A percentile compares a stretch with the other conserved stretches of the same genome.
Conservation (phyloP, 257 asterid genomes). For the Fraxinus pennsylvanica region DNA sequence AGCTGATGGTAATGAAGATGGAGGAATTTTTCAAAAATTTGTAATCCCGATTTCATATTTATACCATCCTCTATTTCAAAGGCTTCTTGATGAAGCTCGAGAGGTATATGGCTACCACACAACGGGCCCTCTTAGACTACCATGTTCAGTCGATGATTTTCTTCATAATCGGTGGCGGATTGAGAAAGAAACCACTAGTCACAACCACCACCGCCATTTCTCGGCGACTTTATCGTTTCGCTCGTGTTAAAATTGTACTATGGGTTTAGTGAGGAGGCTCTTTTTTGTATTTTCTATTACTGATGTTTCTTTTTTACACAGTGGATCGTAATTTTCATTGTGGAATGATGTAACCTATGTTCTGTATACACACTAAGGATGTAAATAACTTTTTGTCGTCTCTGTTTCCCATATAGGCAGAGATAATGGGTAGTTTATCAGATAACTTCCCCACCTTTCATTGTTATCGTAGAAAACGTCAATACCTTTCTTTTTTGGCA, state of each 20-base stretch:
- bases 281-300: not conserved
- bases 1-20: slow-evolving; percentile 34
- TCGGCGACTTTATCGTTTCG: slow-evolving; percentile 1
- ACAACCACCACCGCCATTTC: slow-evolving; percentile 13
- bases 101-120: slow-evolving; percentile 39
- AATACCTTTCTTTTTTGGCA: no score
- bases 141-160: slow-evolving; percentile 34
- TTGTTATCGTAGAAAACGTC: no score
- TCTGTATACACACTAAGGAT: not conserved
- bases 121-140: slow-evolving; percentile 25
- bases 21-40: slow-evolving; percentile 17
- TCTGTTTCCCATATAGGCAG: no score
- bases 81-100: slow-evolving; percentile 39
- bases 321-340: not conserved
- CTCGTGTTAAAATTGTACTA: slow-evolving; percentile 17
- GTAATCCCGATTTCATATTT: slow-evolving; percentile 35
- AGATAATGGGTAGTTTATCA: no score
- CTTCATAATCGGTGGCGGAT: slow-evolving; percentile 33
- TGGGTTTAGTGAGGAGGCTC: not conserved
- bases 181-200: slow-evolving; percentile 20
- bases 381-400: no score
- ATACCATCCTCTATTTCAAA: slow-evolving; percentile 31
- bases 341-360: not conserved
- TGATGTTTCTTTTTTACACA: not conserved
- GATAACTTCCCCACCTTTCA: no score